A percentile compares a stretch with the other conserved stretches of the same genome.
phyloP scores from a whole-genome alignment of 345 rosid genomes.

The Salix suchowensis region DNA sequence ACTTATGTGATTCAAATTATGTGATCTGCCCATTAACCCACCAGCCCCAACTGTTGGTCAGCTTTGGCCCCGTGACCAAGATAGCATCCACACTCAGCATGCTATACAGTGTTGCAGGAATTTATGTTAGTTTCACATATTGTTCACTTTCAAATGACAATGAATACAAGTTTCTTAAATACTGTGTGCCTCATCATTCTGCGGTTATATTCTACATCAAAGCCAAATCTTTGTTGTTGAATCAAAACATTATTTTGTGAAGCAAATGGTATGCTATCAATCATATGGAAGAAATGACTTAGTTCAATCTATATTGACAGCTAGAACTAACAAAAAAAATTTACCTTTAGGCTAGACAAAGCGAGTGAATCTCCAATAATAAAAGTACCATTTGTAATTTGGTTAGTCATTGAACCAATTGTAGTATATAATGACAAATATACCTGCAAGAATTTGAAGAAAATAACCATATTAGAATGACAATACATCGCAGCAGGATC shows the following conservation, averaged over 20 bases:
- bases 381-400: constrained; percentile 38
- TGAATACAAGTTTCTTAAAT: neutral
- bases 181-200: neutral
- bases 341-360: constrained; percentile 83
- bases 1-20: neutral
- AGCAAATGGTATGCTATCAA: neutral
- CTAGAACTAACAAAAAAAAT: neutral
- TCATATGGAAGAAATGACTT: neutral
- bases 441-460: constrained; percentile 42
- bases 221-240: neutral
- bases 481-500: neutral
- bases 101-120: neutral
- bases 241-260: neutral
- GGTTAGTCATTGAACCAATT: constrained; percentile 66
- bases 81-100: neutral
- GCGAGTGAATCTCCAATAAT: constrained; percentile 51
- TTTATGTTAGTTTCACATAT: neutral
- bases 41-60: neutral
- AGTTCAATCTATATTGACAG: neutral
- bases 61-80: neutral
- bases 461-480: neutral
- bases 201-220: neutral
- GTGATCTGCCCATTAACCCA: neutral
- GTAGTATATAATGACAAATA: constrained; percentile 77
- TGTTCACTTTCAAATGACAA: neutral